Percentiles rank a stretch among this genome's conserved stretches.
These are phyloP conservation scores for Fusarium gaditjirri DNA, from an alignment of 2,329 filamentous ascomycete genomes.

Conservation along the genomic window DNA sequence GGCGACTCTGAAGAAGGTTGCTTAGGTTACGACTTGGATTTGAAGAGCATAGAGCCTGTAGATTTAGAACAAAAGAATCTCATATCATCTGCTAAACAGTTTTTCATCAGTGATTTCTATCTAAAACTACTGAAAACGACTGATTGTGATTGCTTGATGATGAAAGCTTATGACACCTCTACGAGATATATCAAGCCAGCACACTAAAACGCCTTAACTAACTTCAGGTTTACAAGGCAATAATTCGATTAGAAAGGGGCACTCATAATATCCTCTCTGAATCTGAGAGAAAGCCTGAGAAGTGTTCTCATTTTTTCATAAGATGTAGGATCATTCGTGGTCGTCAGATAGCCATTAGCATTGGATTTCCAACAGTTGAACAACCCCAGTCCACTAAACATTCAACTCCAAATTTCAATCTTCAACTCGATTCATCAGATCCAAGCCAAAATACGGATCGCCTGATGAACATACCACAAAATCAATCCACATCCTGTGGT, in stretches of 20 bases:
- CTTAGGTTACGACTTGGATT: background rate
- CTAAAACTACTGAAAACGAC: background rate
- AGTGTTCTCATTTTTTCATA: accelerated
- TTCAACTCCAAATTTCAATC: background rate
- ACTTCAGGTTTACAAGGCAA: too few relatives aligned
- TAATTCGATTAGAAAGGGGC: background rate
- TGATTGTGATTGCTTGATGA: too few relatives aligned
- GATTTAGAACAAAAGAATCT: background rate
- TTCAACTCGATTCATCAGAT: background rate
- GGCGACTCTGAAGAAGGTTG: constrained; percentile 10
- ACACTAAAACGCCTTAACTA: too few relatives aligned
- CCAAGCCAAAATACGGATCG: background rate
- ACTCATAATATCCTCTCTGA: too few relatives aligned
- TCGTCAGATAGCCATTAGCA: too few relatives aligned
- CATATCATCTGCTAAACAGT: background rate
- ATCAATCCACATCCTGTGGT: background rate
- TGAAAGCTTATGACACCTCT: too few relatives aligned
- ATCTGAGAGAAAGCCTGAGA: accelerated
- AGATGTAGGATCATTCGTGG: accelerated
- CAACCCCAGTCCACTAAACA: accelerated
- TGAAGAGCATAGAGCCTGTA: background rate
- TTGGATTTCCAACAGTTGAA: too few relatives aligned
- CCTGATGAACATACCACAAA: background rate
- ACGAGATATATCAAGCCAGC: too few relatives aligned
- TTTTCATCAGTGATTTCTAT: background rate